These are phyloP conservation scores for Trypanosoma avium DNA, from an alignment of 208 protist genomes.

Conservation along the genomic window DNA sequence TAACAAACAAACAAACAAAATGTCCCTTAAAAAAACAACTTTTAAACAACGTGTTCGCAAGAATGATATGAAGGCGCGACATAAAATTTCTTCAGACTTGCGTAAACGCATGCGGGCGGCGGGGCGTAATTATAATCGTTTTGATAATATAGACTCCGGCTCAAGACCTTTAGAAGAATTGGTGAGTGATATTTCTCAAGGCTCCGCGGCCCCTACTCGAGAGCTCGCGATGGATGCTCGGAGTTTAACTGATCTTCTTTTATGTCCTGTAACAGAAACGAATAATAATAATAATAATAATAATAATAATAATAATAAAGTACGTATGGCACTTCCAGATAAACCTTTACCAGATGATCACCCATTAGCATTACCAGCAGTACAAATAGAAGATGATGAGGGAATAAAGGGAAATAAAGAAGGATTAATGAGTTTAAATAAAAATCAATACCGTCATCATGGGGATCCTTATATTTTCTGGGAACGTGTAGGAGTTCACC, in stretches of 20 bases:
- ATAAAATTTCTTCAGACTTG: slow-evolving; percentile 48
- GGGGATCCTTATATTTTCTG: slow-evolving; percentile 81
- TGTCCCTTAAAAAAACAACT: slow-evolving; percentile 62
- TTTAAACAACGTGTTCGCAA: slow-evolving; percentile 80
- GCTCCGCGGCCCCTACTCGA: slow-evolving; percentile 55
- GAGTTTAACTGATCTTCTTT: slow-evolving; percentile 71
- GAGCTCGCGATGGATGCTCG: slow-evolving; percentile 67
- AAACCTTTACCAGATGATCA: slow-evolving; percentile 42
- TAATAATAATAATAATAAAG: slow-evolving; percentile 3
- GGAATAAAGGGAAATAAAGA: slow-evolving; percentile 19
- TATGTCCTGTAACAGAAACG: slow-evolving; percentile 21
- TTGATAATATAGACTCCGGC: slow-evolving; percentile 55
- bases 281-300: background rate
- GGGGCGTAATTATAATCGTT: slow-evolving; percentile 59
- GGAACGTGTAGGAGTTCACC: slow-evolving; percentile 77
- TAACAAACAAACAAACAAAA: slow-evolving; percentile 4
- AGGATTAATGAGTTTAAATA: slow-evolving; percentile 29
- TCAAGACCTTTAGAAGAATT: slow-evolving; percentile 64
- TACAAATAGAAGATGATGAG: slow-evolving; percentile 6
- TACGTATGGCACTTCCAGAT: slow-evolving; percentile 32
- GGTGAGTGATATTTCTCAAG: slow-evolving; percentile 58
- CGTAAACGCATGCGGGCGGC: slow-evolving; percentile 63
- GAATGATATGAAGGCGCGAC: slow-evolving; percentile 73
- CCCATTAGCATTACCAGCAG: slow-evolving; percentile 46
- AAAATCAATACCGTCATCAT: slow-evolving; percentile 79